These are phyloP conservation scores for Aspergillus aculeatinus DNA, from an alignment of 2,329 filamentous ascomycete species.

Conservation along the genomic window DNA sequence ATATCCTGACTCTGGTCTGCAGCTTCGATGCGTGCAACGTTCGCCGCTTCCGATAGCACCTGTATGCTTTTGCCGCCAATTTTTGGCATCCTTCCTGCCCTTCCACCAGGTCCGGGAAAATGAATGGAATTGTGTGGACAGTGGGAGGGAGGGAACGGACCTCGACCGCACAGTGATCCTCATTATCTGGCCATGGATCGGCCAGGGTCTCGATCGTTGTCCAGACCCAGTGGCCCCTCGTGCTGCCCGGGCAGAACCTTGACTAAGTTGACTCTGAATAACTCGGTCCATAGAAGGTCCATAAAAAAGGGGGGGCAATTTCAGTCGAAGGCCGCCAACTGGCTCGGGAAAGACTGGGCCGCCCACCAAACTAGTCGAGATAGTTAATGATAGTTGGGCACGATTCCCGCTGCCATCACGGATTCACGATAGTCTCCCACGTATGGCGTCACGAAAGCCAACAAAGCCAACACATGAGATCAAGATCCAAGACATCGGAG, in stretches of 20 bases:
- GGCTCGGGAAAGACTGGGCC: background rate
- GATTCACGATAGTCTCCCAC: background rate
- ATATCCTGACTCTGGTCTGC: background rate
- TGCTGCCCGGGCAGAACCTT: constrained; percentile 9
- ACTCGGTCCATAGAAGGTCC: background rate
- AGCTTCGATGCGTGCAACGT: background rate
- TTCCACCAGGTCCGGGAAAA: background rate
- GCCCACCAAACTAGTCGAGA: background rate
- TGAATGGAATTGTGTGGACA: background rate
- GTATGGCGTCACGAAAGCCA: background rate
- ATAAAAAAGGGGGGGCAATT: constrained; percentile 2
- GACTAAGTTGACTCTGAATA: background rate
- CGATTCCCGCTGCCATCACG: background rate
- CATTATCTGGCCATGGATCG: constrained; percentile 13
- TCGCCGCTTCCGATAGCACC: background rate
- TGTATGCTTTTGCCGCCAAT: background rate
- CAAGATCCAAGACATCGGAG: background rate
- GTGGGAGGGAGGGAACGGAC: background rate
- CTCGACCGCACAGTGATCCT: constrained; percentile 8
- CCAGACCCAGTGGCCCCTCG: constrained; percentile 10
- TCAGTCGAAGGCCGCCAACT: background rate
- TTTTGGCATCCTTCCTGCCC: background rate
- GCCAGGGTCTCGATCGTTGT: constrained; percentile 23
- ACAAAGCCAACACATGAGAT: background rate
- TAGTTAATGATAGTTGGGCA: background rate